Base-by-base conservation (phyloP, 2,329 filamentous ascomycete species). In the Diaporthe humulicola region DNA sequence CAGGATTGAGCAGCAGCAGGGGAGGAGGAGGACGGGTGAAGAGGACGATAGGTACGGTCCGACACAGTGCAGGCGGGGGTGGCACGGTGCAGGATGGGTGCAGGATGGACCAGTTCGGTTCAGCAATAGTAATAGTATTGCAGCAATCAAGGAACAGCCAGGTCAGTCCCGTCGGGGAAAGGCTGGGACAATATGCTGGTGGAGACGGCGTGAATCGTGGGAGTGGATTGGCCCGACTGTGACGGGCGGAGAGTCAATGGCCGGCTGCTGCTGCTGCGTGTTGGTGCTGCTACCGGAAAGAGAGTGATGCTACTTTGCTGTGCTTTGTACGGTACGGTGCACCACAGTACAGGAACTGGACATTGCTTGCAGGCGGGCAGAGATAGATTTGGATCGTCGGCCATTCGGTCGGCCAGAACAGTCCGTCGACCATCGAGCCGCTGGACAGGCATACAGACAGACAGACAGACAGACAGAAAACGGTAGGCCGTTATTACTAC, bases 91-190 rank as follows among this genome's bases (percentile, higher is more conserved):
- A n/a, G n/a, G n/a, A n/a, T n/a, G n/a, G n/a, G 45, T 22, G 45
- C 61, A 48, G 61, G 61, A 36, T n/a, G 61, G 61, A 50, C 42
- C 42, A 66, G 61, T 67, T 67, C 42, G 61, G 61, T 67, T 50
- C 61, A 52, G 61, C 42, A 67, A 67, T 67, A 52, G 61, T 50
- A 50, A 50, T 66, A 48, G 60, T 67, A 67, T 50, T 67, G 61
- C 61, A 50, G 61, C 61, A 67, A 67, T 52, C 61, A 67, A 52
- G 61, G 61, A 67, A 67, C 61, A 52, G 61, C 61, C 61, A 67
- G 61, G 61, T 67, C 61, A 52, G 61, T 67, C 61, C 61, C 61
- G 61, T 67, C 61, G 61, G 61, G 61, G 61, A 67, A 67, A 52
- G 61, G 61, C 61, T 67, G 42, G 61, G 28, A 67, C 61, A 25